A percentile compares a stretch with the other conserved stretches of the same genome.
Evolutionary conservation across 371 early-diverging fungal species (phyloP).

Genomic region (Parasitella parasitica): DNA sequence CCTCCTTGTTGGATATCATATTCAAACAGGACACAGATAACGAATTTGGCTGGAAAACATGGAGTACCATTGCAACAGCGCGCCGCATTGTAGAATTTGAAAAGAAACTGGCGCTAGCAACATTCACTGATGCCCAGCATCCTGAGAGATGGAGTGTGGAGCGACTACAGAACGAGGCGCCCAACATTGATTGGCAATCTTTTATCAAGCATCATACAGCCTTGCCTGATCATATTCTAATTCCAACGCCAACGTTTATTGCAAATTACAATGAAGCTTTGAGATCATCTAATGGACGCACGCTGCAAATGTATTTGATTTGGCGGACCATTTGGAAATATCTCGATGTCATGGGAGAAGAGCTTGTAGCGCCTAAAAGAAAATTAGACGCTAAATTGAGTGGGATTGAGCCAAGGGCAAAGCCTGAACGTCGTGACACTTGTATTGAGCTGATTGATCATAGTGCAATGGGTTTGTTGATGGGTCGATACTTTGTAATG

Average conservation of each 20-base stretch:
- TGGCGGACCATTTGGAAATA: conserved; percentile 42
- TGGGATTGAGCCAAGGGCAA: conserved; percentile 39
- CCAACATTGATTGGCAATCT: conserved; percentile 44
- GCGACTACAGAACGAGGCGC: conserved; percentile 31
- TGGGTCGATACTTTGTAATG: conserved; percentile 54
- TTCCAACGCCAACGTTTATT: conserved; percentile 8
- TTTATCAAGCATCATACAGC: conserved; percentile 25
- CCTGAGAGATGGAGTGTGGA: conserved; percentile 23
- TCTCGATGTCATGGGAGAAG: conserved; percentile 32
- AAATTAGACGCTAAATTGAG: conserved; percentile 30
- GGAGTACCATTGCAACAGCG: conserved; percentile 41
- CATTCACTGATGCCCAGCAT: neutral
- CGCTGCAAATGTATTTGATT: conserved; percentile 42
- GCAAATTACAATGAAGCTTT: conserved; percentile 2
- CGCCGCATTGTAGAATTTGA: conserved; percentile 54
- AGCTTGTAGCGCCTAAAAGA: conserved; percentile 20
- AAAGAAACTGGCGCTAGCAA: conserved; percentile 30
- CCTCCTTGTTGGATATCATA: conserved; percentile 21
- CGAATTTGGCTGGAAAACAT: conserved; percentile 36
- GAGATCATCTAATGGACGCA: conserved; percentile 18
- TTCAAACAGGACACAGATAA: conserved; percentile 24
- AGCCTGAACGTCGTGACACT: conserved; percentile 52
- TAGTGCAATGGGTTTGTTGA: conserved; percentile 43
- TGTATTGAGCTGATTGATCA: conserved; percentile 50
- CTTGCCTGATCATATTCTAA: conserved; percentile 27